Evolutionary conservation across 164 flowering plant species (phyloP).

Genomic region (Aristolochia californica): DNA sequence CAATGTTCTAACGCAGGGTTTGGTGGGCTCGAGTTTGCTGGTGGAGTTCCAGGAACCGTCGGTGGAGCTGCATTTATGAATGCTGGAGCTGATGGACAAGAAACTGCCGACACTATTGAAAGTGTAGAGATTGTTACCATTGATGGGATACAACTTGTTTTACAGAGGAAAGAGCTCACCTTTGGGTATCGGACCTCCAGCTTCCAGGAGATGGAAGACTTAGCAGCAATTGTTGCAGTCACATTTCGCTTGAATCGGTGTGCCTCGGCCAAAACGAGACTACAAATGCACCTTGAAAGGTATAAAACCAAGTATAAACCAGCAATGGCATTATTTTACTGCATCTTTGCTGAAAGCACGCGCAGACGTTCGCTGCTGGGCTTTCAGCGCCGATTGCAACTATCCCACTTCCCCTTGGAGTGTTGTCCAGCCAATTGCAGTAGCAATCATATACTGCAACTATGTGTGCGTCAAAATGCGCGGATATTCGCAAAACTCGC

Average conservation of each 20-base stretch:
- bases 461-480: no score
- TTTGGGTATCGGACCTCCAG: conserved; percentile 37
- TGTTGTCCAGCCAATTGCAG: no score
- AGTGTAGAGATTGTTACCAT: conserved; percentile 28
- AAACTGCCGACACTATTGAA: conserved; percentile 25
- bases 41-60: conserved; percentile 44
- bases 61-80: conserved; percentile 48
- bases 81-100: conserved; percentile 52
- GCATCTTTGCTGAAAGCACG: no score
- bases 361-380: no score
- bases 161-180: conserved; percentile 21
- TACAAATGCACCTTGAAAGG: conserved; percentile 26
- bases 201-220: conserved; percentile 34
- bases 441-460: no score
- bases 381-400: no score
- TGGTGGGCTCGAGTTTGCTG: conserved; percentile 45
- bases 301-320: conserved; percentile 1
- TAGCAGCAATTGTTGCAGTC: conserved; percentile 39
- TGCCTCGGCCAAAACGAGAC: conserved; percentile 18
- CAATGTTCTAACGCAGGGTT: conserved; percentile 31
- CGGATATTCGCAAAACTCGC: no score
- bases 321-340: no score
- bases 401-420: no score
- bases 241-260: conserved; percentile 30
- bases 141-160: conserved; percentile 19